Evolutionary conservation across 2,329 filamentous ascomycete species (phyloP).

Genomic region (Clarireedia sp.): DNA sequence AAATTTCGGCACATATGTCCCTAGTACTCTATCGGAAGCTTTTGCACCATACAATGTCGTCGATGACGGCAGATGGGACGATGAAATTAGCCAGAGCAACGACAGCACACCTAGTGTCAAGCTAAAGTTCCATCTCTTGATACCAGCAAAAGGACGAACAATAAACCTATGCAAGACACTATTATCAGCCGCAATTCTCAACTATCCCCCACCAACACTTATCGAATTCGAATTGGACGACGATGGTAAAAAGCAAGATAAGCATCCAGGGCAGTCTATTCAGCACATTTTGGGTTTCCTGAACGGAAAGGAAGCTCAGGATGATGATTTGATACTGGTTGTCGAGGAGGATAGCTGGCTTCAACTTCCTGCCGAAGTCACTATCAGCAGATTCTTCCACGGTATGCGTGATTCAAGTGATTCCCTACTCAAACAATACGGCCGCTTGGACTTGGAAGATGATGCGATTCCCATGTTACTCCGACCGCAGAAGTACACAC

Average conservation of each 20-base stretch:
- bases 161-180: constrained; percentile 47
- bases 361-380: constrained; percentile 47
- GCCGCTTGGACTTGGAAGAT: not conserved
- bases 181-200: constrained; percentile 48
- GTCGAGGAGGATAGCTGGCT: constrained; percentile 47
- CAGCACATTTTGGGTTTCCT: constrained; percentile 34
- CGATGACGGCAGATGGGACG: constrained; percentile 13
- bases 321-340: constrained; percentile 47
- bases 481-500: constrained; percentile 35
- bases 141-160: constrained; percentile 39
- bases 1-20: constrained; percentile 12
- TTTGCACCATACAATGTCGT: constrained; percentile 8
- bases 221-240: constrained; percentile 33
- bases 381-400: constrained; percentile 46
- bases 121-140: constrained; percentile 44
- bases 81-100: constrained; percentile 8
- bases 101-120: constrained; percentile 11
- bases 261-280: constrained; percentile 8
- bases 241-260: not conserved
- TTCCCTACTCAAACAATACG: constrained; percentile 30
- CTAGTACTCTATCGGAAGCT: constrained; percentile 10
- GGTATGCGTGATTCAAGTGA: constrained; percentile 40
- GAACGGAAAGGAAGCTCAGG: constrained; percentile 38
- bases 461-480: not conserved
- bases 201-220: constrained; percentile 50